A percentile compares a stretch with the other conserved stretches of the same genome.
Evolutionary conservation across 1,284 basidiomycete genomes (phyloP).

Genomic region (Sanghuangporus baumii): DNA sequence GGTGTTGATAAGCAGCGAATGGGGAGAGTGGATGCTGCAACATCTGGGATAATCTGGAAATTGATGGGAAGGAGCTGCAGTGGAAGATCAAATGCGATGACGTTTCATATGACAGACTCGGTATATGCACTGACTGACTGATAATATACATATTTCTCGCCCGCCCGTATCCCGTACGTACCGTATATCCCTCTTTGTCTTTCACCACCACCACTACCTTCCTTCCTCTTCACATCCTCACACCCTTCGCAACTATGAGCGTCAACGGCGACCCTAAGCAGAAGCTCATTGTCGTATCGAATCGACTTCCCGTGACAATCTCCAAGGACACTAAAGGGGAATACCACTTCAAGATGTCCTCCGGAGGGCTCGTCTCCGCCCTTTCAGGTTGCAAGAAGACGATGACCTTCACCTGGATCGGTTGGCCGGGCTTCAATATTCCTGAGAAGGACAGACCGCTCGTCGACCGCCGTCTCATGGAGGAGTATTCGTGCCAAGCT

Average conservation of each 20-base stretch:
- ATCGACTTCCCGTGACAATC: slow-evolving; percentile 91
- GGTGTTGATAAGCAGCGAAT: neutral
- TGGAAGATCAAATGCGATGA: neutral
- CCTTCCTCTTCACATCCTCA: neutral
- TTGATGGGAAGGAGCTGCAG: neutral
- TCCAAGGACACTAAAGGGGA: slow-evolving; percentile 82
- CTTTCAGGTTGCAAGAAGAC: slow-evolving; percentile 95
- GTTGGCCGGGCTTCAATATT: slow-evolving; percentile 89
- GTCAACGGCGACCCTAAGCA: slow-evolving; percentile 26
- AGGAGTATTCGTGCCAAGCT: slow-evolving; percentile 95
- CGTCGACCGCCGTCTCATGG: slow-evolving; percentile 84
- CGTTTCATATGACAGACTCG: slow-evolving; percentile 9
- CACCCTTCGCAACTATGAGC: neutral
- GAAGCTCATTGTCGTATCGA: slow-evolving; percentile 93
- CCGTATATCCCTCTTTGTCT: slow-evolving; percentile 7
- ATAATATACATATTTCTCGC: neutral
- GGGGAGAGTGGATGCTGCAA: neutral
- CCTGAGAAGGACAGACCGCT: slow-evolving; percentile 80
- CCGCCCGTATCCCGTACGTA: neutral
- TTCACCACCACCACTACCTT: slow-evolving; percentile 20
- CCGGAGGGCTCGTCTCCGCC: slow-evolving; percentile 91
- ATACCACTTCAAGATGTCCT: slow-evolving; percentile 97
- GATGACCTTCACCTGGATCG: slow-evolving; percentile 94
- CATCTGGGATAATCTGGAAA: neutral
- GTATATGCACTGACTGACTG: neutral